Conservation (phyloP, 106 monocot species). For the Dendrobium nobile region DNA sequence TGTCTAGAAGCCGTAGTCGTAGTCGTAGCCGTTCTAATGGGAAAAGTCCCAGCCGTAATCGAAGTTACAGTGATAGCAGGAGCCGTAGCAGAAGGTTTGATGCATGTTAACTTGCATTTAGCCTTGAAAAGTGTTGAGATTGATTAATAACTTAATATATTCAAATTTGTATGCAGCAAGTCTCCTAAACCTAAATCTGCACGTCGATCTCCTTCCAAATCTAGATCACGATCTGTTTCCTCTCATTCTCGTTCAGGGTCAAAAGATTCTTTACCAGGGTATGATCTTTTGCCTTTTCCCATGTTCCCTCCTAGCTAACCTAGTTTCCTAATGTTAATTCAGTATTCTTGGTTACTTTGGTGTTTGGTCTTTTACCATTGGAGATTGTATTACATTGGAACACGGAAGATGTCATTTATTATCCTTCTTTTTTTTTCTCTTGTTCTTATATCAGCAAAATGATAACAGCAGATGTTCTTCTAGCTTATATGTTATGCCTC, state of each 20-base stretch:
- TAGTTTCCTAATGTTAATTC: background rate
- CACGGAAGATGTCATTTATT: background rate
- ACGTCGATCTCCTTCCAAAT: conserved; percentile 11
- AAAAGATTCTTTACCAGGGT: conserved; percentile 11
- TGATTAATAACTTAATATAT: background rate
- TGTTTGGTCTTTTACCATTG: background rate
- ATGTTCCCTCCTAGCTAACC: background rate
- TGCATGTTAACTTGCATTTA: background rate
- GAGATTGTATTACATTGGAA: background rate
- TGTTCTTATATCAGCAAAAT: background rate
- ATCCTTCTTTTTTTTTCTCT: background rate
- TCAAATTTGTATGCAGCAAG: conserved; percentile 7
- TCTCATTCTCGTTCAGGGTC: conserved; percentile 13
- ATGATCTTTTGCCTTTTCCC: background rate
- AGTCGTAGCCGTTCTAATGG: conserved; percentile 14
- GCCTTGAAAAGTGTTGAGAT: background rate
- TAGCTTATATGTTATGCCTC: background rate
- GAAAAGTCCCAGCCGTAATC: conserved; percentile 6
- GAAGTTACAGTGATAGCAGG: conserved; percentile 7
- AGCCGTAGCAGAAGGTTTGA: conserved; percentile 14
- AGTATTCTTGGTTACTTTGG: background rate
- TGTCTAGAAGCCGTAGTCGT: conserved; percentile 19
- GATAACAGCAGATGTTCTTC: background rate
- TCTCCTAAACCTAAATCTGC: conserved; percentile 18
- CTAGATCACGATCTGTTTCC: conserved; percentile 11